Evolutionary conservation across 495 filamentous ascomycete species (phyloP), one percentile per base, ranked within the genome.

Genomic region (Viridothelium virens): DNA sequence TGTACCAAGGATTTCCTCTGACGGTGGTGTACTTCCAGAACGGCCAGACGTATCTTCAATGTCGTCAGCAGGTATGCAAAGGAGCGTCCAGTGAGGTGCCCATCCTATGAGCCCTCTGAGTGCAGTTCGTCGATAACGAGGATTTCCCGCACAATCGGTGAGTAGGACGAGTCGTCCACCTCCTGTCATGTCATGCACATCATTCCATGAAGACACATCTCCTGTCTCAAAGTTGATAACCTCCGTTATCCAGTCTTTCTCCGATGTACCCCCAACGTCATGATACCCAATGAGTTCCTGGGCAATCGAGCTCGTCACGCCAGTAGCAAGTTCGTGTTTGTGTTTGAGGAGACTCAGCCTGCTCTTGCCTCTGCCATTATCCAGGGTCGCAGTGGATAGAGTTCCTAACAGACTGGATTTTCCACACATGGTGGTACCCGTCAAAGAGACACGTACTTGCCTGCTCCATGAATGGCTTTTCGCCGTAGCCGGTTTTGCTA

Each of bases 351-450:
- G 78, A 68, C 89, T 91, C 46, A 96, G 81, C 68, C 94, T 81
- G 71, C 90, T 93, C 71, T 90, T 92, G 0, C 94, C 94, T 63
- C 92, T 82, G 3, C 93, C 94, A 77, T 98, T 96, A 72, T 98
- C 94, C 11, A 96, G 79, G 10, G 88, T 87, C 2, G 90, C 91
- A 3, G 90, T 94, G 0, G 91, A 92, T 62, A 98, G 77, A 2
- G 90, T 93, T 1, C 95, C 94, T 16, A 98, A 73, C 34, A 98
- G 80, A 14, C 90, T 95, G 0, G 93, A 95, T 75, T 98, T 98
- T 10, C 94, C 94, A 16, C 91, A 92, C n/a, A 87, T 89, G 31
- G 91, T 96, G 11, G 92, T 87, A 1, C 94, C 94, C 1, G 91
- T 90, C 38, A 98, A 81, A 11, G 93, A 95, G 46, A 98, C 81